phyloP scores from a whole-genome alignment of 225 moss, liverwort and hornwort species.

The Marchantia polymorpha region DNA sequence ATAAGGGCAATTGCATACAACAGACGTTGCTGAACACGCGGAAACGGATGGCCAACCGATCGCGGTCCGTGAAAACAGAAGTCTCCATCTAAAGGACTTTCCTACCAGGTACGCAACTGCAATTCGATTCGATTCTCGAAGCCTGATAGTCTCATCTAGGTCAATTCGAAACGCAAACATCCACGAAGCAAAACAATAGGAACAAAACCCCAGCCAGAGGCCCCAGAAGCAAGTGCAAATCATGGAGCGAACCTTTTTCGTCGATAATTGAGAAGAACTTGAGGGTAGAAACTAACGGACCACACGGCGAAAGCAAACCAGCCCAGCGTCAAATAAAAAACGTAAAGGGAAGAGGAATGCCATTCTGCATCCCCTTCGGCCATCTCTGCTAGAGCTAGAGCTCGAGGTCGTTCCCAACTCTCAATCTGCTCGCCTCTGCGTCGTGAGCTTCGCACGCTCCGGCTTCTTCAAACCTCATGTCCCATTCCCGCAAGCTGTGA shows the following conservation, averaged over 20 bases:
- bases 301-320: constrained; percentile 89
- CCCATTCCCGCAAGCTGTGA: background rate
- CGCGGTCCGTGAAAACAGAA: too few relatives aligned
- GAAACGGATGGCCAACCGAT: too few relatives aligned
- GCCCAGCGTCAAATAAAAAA: constrained; percentile 68
- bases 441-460: too few relatives aligned
- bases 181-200: background rate
- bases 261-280: constrained; percentile 75
- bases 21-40: too few relatives aligned
- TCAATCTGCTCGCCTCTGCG: background rate
- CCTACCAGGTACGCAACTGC: background rate
- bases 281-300: constrained; percentile 99
- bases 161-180: background rate
- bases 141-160: background rate
- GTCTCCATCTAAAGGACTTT: background rate
- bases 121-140: background rate
- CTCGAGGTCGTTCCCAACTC: background rate
- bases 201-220: background rate
- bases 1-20: too few relatives aligned
- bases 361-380: constrained; percentile 72
- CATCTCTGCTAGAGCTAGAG: constrained; percentile 18
- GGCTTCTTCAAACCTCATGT: background rate
- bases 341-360: constrained; percentile 64
- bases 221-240: too few relatives aligned
- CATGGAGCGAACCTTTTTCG: constrained; percentile 61